Evolutionary conservation across 179 eudicot species (phyloP).

Genomic region (Beta lomatogona): DNA sequence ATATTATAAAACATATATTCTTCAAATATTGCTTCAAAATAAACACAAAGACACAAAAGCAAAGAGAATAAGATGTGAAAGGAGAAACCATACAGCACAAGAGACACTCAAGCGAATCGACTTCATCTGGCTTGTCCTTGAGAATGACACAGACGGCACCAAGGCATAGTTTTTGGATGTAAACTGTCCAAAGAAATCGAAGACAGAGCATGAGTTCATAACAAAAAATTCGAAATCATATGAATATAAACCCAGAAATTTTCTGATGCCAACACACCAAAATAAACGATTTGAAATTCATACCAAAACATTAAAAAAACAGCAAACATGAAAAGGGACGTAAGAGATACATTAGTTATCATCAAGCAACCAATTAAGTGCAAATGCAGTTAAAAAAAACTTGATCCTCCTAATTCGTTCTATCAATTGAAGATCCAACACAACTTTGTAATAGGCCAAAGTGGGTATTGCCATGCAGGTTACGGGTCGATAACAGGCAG

Average conservation of each 20-base stretch:
- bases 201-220: not conserved
- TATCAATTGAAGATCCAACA: too few relatives aligned
- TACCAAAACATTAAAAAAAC: not conserved
- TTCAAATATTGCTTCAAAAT: not conserved
- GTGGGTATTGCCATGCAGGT: too few relatives aligned
- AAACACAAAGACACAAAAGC: not conserved
- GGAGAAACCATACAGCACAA: constrained; percentile 39
- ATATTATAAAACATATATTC: not conserved
- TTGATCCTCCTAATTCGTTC: too few relatives aligned
- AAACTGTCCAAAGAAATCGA: constrained; percentile 28
- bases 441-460: too few relatives aligned
- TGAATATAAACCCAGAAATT: not conserved
- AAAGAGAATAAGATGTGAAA: not conserved
- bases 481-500: too few relatives aligned
- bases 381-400: too few relatives aligned
- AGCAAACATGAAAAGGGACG: not conserved
- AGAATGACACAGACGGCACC: constrained; percentile 38
- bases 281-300: not conserved
- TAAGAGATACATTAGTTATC: not conserved
- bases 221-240: not conserved
- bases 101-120: constrained; percentile 36
- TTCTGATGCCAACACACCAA: not conserved
- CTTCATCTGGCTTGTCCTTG: constrained; percentile 30
- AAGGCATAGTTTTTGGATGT: constrained; percentile 21
- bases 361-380: too few relatives aligned